phyloP scores from a whole-genome alignment of 78 protist genomes.

The Guillardia theta region DNA sequence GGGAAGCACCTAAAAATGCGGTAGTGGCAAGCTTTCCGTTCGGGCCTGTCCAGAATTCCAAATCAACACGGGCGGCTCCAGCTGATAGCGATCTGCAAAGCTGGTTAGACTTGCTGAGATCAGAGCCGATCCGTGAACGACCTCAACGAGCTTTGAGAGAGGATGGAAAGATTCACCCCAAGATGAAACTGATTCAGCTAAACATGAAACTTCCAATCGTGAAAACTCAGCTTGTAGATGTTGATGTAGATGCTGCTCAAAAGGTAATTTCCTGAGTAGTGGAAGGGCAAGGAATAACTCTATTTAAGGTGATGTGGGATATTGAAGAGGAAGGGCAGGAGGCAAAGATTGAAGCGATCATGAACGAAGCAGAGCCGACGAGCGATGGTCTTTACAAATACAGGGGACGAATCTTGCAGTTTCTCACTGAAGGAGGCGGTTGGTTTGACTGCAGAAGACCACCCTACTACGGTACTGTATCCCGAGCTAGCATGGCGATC shows the following conservation, averaged over 20 bases:
- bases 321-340: background rate
- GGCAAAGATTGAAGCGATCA: background rate
- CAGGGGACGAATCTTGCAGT: background rate
- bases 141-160: background rate
- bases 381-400: background rate
- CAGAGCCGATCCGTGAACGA: background rate
- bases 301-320: background rate
- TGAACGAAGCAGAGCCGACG: background rate
- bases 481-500: background rate
- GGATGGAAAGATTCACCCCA: background rate
- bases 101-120: background rate
- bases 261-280: background rate
- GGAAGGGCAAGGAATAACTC: background rate
- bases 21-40: background rate
- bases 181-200: conserved; percentile 9
- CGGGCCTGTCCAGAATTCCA: background rate
- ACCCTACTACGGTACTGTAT: background rate
- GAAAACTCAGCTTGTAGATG: background rate
- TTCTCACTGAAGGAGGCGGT: background rate
- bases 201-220: background rate
- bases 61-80: background rate
- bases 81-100: background rate
- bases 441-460: background rate
- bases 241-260: background rate
- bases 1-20: background rate